Conservation (phyloP, 1,284 basidiomycete species). For the Cutaneotrichosporon arboriforme region DNA sequence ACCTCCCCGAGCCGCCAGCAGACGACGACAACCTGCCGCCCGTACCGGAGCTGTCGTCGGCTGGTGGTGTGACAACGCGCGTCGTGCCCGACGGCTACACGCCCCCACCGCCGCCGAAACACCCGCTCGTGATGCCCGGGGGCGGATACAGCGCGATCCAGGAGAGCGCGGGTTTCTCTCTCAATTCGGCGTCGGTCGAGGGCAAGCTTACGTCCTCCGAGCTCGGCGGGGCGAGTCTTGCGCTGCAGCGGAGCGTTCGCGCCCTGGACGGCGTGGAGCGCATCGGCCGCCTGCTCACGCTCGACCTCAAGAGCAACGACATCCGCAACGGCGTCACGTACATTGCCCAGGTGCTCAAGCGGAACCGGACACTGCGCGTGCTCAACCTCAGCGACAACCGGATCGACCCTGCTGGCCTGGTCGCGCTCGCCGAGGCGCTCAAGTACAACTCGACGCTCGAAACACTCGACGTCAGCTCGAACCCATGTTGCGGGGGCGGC, state of each 20-base stretch:
- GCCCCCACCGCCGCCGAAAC: conserved; percentile 31
- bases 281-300: conserved; percentile 74
- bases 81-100: conserved; percentile 50
- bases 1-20: conserved; percentile 5
- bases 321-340: conserved; percentile 81
- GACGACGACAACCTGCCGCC: conserved; percentile 29
- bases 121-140: conserved; percentile 32
- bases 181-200: conserved; percentile 23
- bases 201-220: conserved; percentile 27
- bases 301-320: conserved; percentile 90
- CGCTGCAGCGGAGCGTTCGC: conserved; percentile 60
- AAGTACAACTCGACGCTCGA: conserved; percentile 94
- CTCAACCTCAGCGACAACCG: conserved; percentile 91
- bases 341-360: conserved; percentile 88
- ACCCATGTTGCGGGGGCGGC: conserved; percentile 83
- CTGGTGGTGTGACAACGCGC: conserved; percentile 72
- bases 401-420: conserved; percentile 74
- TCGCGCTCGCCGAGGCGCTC: conserved; percentile 82
- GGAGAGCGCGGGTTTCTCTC: conserved; percentile 17
- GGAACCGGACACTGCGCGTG: conserved; percentile 90
- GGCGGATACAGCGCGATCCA: conserved; percentile 34
- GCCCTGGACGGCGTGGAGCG: conserved; percentile 78
- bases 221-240: conserved; percentile 34
- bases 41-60: conserved; percentile 59
- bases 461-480: conserved; percentile 86